phyloP scores from a whole-genome alignment of 2,329 filamentous ascomycete species.

The Ascomycota sp. region DNA sequence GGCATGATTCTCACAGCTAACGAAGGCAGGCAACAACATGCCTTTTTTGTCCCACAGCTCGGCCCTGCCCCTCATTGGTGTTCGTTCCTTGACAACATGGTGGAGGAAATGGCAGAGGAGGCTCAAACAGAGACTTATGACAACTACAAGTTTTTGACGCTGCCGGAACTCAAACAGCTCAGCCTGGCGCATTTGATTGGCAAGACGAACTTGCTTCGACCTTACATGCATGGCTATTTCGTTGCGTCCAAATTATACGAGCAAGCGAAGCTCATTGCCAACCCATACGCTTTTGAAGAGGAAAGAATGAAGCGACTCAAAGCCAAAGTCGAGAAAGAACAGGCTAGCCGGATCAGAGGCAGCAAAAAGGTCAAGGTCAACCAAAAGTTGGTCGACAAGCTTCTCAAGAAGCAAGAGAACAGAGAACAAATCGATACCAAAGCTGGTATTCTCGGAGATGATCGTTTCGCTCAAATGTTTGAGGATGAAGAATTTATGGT shows the following conservation, averaged over 20 bases:
- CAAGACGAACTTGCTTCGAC: conserved; percentile 68
- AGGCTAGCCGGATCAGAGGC: conserved; percentile 80
- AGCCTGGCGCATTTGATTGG: conserved; percentile 77
- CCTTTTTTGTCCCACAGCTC: conserved; percentile 83
- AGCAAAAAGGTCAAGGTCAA: conserved; percentile 98
- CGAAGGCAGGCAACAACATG: conserved; percentile 83
- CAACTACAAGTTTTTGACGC: conserved; percentile 94
- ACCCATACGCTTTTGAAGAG: conserved; percentile 84
- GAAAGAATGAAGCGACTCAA: conserved; percentile 77
- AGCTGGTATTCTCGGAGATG: conserved; percentile 53
- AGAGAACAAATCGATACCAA: conserved; percentile 32
- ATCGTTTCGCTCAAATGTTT: conserved; percentile 73
- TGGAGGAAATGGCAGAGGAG: conserved; percentile 93
- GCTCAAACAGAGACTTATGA: conserved; percentile 68
- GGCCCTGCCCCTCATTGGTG: conserved; percentile 91
- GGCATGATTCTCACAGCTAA: conserved; percentile 95
- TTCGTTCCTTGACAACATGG: conserved; percentile 85
- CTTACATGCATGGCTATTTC: conserved; percentile 99
- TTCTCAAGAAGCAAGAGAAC: conserved; percentile 40
- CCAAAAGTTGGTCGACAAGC: conserved; percentile 53
- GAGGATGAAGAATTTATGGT: conserved; percentile 83
- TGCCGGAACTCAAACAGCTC: conserved; percentile 63
- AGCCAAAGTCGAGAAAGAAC: conserved; percentile 89
- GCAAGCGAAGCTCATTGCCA: conserved; percentile 75
- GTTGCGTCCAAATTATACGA: conserved; percentile 89